phyloP scores from a whole-genome alignment of 352 stramenopile species.

The Pythium rhizo-oryzae region DNA sequence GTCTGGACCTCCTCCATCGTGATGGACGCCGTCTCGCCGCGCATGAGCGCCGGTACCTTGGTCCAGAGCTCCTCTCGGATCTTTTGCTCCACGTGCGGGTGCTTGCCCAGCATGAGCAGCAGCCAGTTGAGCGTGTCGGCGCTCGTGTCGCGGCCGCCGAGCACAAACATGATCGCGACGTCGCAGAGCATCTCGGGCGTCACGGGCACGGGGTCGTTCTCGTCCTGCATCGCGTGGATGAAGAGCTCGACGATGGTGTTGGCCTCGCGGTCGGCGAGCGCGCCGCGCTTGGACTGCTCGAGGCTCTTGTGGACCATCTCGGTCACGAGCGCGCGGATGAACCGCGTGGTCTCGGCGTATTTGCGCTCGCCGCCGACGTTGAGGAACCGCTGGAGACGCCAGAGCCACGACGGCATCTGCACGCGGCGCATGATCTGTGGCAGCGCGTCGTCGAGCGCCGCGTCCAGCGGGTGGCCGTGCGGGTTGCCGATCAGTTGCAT shows the following conservation, averaged over 20 bases:
- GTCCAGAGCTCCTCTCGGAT: constrained; percentile 31
- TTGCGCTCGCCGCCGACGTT: constrained; percentile 25
- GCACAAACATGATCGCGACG: constrained; percentile 50
- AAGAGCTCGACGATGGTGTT: constrained; percentile 29
- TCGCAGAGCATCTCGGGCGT: constrained; percentile 37
- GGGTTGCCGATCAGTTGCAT: constrained; percentile 17
- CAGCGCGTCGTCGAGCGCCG: constrained; percentile 2
- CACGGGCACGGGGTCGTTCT: constrained; percentile 8
- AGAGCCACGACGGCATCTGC: constrained; percentile 20
- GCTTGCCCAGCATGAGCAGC: constrained; percentile 37
- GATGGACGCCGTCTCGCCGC: neutral
- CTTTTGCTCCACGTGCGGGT: constrained; percentile 41
- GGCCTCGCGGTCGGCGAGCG: constrained; percentile 2
- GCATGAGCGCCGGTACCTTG: constrained; percentile 29
- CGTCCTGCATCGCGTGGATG: constrained; percentile 26
- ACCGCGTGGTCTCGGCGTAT: neutral
- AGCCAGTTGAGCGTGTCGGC: constrained; percentile 50
- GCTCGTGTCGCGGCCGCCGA: constrained; percentile 58
- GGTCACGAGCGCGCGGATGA: constrained; percentile 16
- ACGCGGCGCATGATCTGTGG: constrained; percentile 16
- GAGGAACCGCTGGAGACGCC: constrained; percentile 22
- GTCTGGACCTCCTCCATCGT: constrained; percentile 16
- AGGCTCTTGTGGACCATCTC: constrained; percentile 23
- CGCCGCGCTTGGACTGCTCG: constrained; percentile 2
- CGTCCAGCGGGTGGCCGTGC: constrained; percentile 17